phyloP scores from a whole-genome alignment of 2,329 filamentous ascomycete species.

The Aspergillus oerlinghausenensis region DNA sequence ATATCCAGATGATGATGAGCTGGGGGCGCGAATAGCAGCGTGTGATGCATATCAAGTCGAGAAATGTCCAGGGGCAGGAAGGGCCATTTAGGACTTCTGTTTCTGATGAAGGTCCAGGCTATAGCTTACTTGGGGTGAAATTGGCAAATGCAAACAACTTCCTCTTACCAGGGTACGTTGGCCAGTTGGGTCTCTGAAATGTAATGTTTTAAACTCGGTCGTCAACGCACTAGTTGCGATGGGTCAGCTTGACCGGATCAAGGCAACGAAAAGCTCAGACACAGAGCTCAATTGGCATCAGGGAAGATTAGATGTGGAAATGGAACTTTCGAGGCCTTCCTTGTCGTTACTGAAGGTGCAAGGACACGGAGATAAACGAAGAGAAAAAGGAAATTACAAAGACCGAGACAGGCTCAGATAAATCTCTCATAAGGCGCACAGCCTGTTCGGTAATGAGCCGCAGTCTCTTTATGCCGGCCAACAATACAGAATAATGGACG shows the following conservation, averaged over 20 bases:
- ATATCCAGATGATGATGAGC: neutral
- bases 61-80: neutral
- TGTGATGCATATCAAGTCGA: neutral
- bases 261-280: neutral
- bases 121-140: neutral
- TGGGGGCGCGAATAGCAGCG: neutral
- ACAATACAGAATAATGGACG: constrained; percentile 1
- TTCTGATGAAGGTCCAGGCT: neutral
- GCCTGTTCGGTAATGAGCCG: constrained; percentile 12
- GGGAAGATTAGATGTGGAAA: constrained; percentile 1
- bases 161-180: neutral
- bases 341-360: neutral
- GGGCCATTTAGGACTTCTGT: neutral
- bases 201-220: neutral
- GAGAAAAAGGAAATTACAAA: constrained; percentile 6
- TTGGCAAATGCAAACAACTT: neutral
- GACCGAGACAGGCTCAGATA: constrained; percentile 8
- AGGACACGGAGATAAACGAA: neutral
- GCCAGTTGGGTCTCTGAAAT: neutral
- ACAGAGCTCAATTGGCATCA: neutral
- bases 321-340: neutral
- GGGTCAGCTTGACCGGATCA: neutral
- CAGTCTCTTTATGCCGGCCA: constrained; percentile 8
- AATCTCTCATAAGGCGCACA: neutral
- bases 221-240: neutral